Evolutionary conservation across 768 basidiomycete species (phyloP).

Genomic region (Hydnum rufescens): DNA sequence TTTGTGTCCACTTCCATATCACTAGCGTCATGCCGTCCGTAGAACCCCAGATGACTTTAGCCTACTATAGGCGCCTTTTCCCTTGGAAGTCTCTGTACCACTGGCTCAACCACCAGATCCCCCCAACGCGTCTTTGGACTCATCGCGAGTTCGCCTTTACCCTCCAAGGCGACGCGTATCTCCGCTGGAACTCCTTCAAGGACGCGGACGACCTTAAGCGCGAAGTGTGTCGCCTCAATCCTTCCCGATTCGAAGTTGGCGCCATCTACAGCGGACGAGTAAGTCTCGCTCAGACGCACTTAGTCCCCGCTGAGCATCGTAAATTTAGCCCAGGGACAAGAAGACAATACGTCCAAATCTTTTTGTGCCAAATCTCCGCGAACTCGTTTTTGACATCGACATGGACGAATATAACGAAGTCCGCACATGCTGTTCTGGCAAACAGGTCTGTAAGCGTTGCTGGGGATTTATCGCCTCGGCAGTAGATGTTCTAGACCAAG

Average conservation of each 20-base stretch:
- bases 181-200: slow-evolving; percentile 85
- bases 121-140: slow-evolving; percentile 46
- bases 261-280: slow-evolving; percentile 80
- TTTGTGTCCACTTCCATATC: no score
- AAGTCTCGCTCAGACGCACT: no score
- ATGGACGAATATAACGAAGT: slow-evolving; percentile 98
- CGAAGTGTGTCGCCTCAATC: slow-evolving; percentile 65
- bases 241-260: slow-evolving; percentile 91
- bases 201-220: slow-evolving; percentile 80
- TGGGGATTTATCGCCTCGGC: slow-evolving; percentile 92
- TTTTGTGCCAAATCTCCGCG: slow-evolving; percentile 60
- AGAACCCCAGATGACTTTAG: slow-evolving; percentile 45
- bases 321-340: slow-evolving; percentile 61
- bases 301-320: not conserved
- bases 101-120: slow-evolving; percentile 88
- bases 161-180: slow-evolving; percentile 71
- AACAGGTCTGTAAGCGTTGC: slow-evolving; percentile 78
- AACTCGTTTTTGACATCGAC: slow-evolving; percentile 98
- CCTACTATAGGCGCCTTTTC: slow-evolving; percentile 79
- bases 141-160: slow-evolving; percentile 95
- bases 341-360: slow-evolving; percentile 54
- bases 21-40: slow-evolving; percentile 10
- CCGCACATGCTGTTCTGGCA: slow-evolving; percentile 84
- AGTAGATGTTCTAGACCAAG: slow-evolving; percentile 63
- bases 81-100: slow-evolving; percentile 86